phyloP scores from a whole-genome alignment of 2,329 filamentous ascomycete genomes.

The Alternaria solani region DNA sequence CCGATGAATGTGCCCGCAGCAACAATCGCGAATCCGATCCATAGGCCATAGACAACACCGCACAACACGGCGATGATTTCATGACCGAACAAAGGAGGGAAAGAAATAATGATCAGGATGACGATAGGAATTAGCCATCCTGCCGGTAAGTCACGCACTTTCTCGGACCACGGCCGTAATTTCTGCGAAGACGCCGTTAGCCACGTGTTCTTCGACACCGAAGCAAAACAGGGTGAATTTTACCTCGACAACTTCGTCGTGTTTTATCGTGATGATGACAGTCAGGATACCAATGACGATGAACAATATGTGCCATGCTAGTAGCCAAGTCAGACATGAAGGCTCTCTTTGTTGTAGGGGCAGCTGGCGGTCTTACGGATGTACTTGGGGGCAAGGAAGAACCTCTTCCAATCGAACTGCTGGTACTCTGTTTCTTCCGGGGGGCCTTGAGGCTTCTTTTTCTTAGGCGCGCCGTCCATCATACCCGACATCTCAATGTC shows the following conservation, averaged over 20 bases:
- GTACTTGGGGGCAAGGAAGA: slow-evolving; percentile 46
- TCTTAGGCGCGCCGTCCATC: slow-evolving; percentile 23
- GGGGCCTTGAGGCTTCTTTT: slow-evolving; percentile 21
- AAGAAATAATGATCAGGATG: slow-evolving; percentile 46
- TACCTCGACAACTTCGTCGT: slow-evolving; percentile 45
- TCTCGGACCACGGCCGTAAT: slow-evolving; percentile 46
- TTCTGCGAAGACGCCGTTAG: slow-evolving; percentile 30
- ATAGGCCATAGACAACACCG: slow-evolving; percentile 47
- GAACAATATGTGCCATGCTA: slow-evolving; percentile 46
- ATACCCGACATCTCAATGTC: slow-evolving; percentile 45
- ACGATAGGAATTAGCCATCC: slow-evolving; percentile 48
- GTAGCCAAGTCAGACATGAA: slow-evolving; percentile 15
- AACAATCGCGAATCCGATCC: slow-evolving; percentile 47
- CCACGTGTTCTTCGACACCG: neutral
- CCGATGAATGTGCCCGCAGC: slow-evolving; percentile 47
- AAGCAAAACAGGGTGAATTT: slow-evolving; percentile 11
- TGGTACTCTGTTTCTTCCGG: slow-evolving; percentile 45
- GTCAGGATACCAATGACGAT: slow-evolving; percentile 39
- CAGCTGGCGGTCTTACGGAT: slow-evolving; percentile 36
- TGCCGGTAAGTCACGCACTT: slow-evolving; percentile 45
- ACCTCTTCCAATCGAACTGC: slow-evolving; percentile 45
- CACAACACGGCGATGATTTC: slow-evolving; percentile 46
- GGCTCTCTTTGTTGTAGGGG: neutral
- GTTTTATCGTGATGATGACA: slow-evolving; percentile 39
- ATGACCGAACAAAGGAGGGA: slow-evolving; percentile 47